A percentile compares a stretch with the other conserved stretches of the same genome.
phyloP scores from a whole-genome alignment of 495 filamentous ascomycete species.

The Pseudoneurospora amorphoporcata region DNA sequence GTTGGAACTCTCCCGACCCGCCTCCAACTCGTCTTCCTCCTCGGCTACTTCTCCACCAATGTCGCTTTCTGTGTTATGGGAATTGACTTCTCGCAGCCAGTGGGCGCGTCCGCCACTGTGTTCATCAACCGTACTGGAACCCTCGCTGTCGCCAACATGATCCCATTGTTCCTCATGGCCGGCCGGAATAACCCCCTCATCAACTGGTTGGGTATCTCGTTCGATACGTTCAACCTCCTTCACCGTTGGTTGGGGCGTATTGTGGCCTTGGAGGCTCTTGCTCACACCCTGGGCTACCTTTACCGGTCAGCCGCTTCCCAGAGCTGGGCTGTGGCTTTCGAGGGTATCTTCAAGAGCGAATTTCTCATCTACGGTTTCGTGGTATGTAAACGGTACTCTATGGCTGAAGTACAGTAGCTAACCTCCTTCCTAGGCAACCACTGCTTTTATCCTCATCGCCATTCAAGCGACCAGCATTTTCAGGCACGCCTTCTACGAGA shows the following conservation, averaged over 20 bases:
- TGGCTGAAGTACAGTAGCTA: constrained; percentile 9
- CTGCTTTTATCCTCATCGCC: constrained; percentile 51
- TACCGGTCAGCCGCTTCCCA: constrained; percentile 15
- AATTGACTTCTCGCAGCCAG: constrained; percentile 50
- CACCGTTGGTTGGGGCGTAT: constrained; percentile 74
- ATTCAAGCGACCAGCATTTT: constrained; percentile 67
- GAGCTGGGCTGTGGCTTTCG: constrained; percentile 37
- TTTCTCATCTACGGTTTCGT: constrained; percentile 45
- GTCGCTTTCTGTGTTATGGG: constrained; percentile 68
- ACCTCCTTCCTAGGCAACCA: constrained; percentile 32
- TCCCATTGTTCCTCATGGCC: constrained; percentile 47
- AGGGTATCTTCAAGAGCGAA: constrained; percentile 20
- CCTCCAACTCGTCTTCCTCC: constrained; percentile 68
- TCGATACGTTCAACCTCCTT: constrained; percentile 69
- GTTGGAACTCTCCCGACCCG: constrained; percentile 84
- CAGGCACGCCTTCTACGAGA: constrained; percentile 85
- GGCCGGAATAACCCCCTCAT: constrained; percentile 53
- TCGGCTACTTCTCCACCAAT: constrained; percentile 64
- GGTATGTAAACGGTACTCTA: constrained; percentile 29
- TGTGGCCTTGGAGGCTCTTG: constrained; percentile 52
- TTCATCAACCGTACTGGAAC: constrained; percentile 69
- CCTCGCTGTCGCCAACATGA: constrained; percentile 71
- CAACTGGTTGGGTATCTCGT: constrained; percentile 53
- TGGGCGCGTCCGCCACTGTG: constrained; percentile 21
- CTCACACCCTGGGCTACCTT: constrained; percentile 47